phyloP scores from a whole-genome alignment of 345 rosid species.

The Rubroshorea leprosula region DNA sequence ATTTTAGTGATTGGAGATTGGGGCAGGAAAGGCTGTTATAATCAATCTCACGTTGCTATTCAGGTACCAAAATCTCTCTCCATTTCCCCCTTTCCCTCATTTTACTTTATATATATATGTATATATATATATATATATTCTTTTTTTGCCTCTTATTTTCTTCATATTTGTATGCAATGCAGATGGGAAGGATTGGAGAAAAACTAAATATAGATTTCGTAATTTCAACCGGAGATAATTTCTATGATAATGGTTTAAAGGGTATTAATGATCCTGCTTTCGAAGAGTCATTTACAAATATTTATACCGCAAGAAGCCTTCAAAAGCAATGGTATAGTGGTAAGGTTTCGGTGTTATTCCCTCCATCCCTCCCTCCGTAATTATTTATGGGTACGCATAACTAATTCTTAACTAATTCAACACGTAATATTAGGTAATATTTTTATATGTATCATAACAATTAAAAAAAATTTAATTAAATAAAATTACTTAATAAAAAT shows the following conservation, averaged over 20 bases:
- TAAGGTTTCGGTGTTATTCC: too few relatives aligned
- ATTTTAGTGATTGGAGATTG: conserved; percentile 74
- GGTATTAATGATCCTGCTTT: conserved; percentile 39
- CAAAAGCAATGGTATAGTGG: conserved; percentile 49
- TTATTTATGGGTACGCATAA: too few relatives aligned
- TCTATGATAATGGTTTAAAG: conserved; percentile 41
- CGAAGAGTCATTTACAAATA: conserved; percentile 32
- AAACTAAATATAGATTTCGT: conserved; percentile 38
- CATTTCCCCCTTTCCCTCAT: neutral
- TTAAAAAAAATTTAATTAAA: neutral
- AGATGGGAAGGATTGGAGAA: conserved; percentile 53
- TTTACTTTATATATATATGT: neutral
- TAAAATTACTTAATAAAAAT: too few relatives aligned
- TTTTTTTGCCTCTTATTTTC: neutral
- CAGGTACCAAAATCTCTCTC: conserved; percentile 36
- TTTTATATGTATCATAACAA: too few relatives aligned
- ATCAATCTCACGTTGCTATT: conserved; percentile 59
- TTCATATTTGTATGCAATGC: neutral
- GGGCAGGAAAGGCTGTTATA: conserved; percentile 63
- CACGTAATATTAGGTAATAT: too few relatives aligned
- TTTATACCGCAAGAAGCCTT: conserved; percentile 39
- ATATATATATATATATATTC: neutral
- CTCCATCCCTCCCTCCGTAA: too few relatives aligned
- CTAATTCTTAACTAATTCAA: too few relatives aligned
- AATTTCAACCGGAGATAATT: conserved; percentile 49